Evolutionary conservation across 2,329 filamentous ascomycete species (phyloP).

Genomic region (Venturiaceae sp.): DNA sequence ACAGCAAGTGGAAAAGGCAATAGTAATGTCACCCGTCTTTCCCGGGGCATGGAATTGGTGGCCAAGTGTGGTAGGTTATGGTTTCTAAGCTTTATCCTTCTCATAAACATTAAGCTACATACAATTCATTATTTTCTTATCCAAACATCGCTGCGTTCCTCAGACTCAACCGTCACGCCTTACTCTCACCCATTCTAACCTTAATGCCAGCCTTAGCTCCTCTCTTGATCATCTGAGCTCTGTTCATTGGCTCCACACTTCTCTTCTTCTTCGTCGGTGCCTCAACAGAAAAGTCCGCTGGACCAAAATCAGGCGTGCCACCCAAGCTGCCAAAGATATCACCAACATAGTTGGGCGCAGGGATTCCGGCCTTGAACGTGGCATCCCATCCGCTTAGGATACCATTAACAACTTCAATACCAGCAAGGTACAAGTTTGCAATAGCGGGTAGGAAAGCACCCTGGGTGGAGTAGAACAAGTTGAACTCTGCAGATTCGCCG

Average conservation of each 20-base stretch:
- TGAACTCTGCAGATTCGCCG: conserved; percentile 43
- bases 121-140: neutral
- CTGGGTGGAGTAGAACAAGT: conserved; percentile 50
- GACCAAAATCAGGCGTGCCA: conserved; percentile 8
- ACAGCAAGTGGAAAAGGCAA: no score
- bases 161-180: no score
- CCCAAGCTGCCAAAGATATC: conserved; percentile 38
- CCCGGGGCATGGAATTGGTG: no score
- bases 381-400: conserved; percentile 52
- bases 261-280: neutral
- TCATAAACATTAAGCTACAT: neutral
- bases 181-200: neutral
- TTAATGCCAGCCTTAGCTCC: conserved; percentile 1
- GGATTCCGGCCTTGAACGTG: conserved; percentile 48
- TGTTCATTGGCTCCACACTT: neutral
- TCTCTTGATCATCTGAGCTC: neutral
- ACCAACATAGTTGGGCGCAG: conserved; percentile 55
- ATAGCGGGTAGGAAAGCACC: conserved; percentile 54
- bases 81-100: neutral
- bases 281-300: neutral
- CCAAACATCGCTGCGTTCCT: neutral
- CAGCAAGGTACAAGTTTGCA: conserved; percentile 57
- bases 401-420: conserved; percentile 54
- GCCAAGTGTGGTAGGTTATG: neutral
- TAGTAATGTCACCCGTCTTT: no score